phyloP scores from a whole-genome alignment of 2,329 filamentous ascomycete species.

The Alternaria viburni region DNA sequence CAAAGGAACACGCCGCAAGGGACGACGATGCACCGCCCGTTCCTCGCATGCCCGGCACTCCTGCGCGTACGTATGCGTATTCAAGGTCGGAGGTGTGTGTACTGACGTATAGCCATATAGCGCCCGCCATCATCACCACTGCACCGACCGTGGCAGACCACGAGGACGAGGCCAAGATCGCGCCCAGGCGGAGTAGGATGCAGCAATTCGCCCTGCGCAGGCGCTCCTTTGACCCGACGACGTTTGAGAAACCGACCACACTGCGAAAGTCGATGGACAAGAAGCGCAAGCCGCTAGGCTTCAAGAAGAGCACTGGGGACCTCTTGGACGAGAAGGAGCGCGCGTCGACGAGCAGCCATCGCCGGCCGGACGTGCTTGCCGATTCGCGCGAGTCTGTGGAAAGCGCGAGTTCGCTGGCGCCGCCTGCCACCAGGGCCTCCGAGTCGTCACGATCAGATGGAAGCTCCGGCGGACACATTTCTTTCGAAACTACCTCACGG shows the following conservation, averaged over 20 bases:
- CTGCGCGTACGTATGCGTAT: conserved; percentile 20
- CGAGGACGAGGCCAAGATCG: conserved; percentile 13
- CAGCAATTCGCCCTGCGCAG: conserved; percentile 45
- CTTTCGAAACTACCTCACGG: conserved; percentile 41
- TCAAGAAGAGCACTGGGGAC: conserved; percentile 33
- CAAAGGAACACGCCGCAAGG: conserved; percentile 68
- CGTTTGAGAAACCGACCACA: conserved; percentile 33
- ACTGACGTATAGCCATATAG: conserved; percentile 39
- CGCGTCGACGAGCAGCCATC: conserved; percentile 65
- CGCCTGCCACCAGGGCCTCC: conserved; percentile 71
- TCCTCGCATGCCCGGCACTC: conserved; percentile 39
- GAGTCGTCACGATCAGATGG: conserved; percentile 91
- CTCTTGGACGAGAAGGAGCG: conserved; percentile 55
- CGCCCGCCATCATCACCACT: conserved; percentile 84
- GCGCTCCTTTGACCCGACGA: conserved; percentile 46
- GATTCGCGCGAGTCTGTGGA: conserved; percentile 70
- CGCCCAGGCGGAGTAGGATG: conserved; percentile 40
- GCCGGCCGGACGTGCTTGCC: conserved; percentile 55
- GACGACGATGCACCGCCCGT: conserved; percentile 37
- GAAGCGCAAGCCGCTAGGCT: conserved; percentile 38
- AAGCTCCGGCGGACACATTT: conserved; percentile 65
- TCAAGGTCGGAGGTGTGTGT: conserved; percentile 1
- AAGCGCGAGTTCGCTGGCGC: conserved; percentile 65
- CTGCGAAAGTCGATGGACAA: conserved; percentile 47
- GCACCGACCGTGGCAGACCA: conserved; percentile 71